These are phyloP conservation scores for Aspergillus felis DNA, from an alignment of 2,329 filamentous ascomycete species.

Conservation along the genomic window DNA sequence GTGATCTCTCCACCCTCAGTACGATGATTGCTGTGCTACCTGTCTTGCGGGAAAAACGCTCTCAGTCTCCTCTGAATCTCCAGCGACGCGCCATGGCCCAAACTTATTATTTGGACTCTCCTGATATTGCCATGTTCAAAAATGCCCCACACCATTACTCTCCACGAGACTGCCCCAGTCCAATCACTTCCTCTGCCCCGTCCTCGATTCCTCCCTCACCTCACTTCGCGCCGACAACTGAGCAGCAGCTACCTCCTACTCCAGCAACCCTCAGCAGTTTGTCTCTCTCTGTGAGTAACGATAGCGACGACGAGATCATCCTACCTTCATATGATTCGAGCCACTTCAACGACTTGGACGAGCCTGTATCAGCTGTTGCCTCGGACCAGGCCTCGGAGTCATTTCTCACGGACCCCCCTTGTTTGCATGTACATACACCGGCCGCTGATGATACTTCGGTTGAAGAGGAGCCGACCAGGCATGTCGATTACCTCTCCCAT, in stretches of 20 bases:
- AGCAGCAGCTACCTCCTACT: slow-evolving; percentile 30
- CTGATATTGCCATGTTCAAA: slow-evolving; percentile 19
- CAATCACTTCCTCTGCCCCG: slow-evolving; percentile 28
- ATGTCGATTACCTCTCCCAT: slow-evolving; percentile 94
- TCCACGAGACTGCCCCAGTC: slow-evolving; percentile 20
- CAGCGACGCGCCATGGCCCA: slow-evolving; percentile 28
- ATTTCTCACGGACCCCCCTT: slow-evolving; percentile 45
- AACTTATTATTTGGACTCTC: slow-evolving; percentile 28
- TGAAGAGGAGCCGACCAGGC: slow-evolving; percentile 69
- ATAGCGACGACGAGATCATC: slow-evolving; percentile 35
- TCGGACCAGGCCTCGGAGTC: slow-evolving; percentile 20
- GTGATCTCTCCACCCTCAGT: slow-evolving; percentile 1
- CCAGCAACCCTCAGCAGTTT: slow-evolving; percentile 37
- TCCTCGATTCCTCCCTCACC: slow-evolving; percentile 39
- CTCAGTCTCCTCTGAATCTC: slow-evolving; percentile 29
- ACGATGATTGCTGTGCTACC: slow-evolving; percentile 36
- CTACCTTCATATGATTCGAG: slow-evolving; percentile 43
- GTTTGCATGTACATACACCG: slow-evolving; percentile 57
- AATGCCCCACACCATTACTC: slow-evolving; percentile 26
- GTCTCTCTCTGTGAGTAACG: slow-evolving; percentile 29
- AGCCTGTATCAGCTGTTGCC: slow-evolving; percentile 4
- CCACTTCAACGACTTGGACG: slow-evolving; percentile 47
- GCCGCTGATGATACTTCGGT: slow-evolving; percentile 79
- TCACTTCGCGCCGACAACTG: slow-evolving; percentile 26
- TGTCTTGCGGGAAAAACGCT: slow-evolving; percentile 27